Evolutionary conservation across 2,329 filamentous ascomycete species (phyloP).

Genomic region (Colletotrichum paranaense): DNA sequence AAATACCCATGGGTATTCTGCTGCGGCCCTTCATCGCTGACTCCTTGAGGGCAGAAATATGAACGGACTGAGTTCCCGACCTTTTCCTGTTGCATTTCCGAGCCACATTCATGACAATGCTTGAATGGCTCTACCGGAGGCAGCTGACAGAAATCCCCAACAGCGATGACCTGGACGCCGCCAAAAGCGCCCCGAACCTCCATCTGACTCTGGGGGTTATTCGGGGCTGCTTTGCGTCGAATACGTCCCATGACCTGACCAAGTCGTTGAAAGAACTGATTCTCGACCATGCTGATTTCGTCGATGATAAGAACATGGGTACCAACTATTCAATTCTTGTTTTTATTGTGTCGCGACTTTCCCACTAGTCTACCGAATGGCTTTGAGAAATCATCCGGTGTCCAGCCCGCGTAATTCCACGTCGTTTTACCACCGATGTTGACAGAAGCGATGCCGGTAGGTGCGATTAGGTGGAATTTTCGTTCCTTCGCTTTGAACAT

Average conservation of each 20-base stretch:
- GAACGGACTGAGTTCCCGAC: slow-evolving; percentile 48
- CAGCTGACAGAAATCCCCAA: slow-evolving; percentile 23
- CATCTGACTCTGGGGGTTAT: too few relatives aligned
- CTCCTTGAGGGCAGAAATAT: slow-evolving; percentile 39
- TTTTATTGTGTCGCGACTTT: too few relatives aligned
- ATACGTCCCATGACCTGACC: slow-evolving; percentile 57
- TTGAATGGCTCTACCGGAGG: background rate
- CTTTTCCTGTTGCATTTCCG: background rate
- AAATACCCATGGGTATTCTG: slow-evolving; percentile 41
- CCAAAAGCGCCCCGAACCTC: background rate
- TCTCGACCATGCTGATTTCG: slow-evolving; percentile 75
- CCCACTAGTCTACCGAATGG: background rate
- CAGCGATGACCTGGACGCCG: slow-evolving; percentile 13
- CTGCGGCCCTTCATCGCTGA: too few relatives aligned
- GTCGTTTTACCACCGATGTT: slow-evolving; percentile 67
- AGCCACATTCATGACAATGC: background rate
- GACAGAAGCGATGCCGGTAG: slow-evolving; percentile 69
- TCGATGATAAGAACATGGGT: slow-evolving; percentile 72
- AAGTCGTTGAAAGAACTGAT: slow-evolving; percentile 69
- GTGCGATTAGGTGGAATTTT: slow-evolving; percentile 62
- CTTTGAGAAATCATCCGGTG: slow-evolving; percentile 39
- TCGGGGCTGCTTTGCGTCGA: background rate
- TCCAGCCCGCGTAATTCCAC: slow-evolving; percentile 69
- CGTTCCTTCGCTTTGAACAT: background rate
- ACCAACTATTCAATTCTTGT: slow-evolving; percentile 20